A percentile compares a stretch with the other conserved stretches of the same genome.
phyloP scores from a whole-genome alignment of 1,284 basidiomycete species.

The Somion occarium region DNA sequence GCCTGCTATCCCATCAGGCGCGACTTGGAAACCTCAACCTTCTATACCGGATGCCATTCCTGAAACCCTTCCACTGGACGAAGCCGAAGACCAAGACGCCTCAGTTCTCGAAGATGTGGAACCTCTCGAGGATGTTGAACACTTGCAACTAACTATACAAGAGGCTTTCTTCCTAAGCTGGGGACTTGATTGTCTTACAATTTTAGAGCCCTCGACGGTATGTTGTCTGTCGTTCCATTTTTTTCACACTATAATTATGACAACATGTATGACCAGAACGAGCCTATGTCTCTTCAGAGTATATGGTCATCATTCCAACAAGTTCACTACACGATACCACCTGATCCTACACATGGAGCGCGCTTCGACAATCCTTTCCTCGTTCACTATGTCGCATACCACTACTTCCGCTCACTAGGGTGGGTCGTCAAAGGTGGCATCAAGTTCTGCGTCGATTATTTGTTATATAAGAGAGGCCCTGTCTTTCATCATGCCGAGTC shows the following conservation, averaged over 20 bases:
- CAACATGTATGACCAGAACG: slow-evolving; percentile 36
- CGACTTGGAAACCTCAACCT: slow-evolving; percentile 62
- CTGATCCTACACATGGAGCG: slow-evolving; percentile 23
- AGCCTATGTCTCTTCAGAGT: slow-evolving; percentile 46
- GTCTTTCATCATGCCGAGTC: slow-evolving; percentile 96
- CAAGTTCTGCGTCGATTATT: slow-evolving; percentile 96
- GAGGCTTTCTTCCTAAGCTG: slow-evolving; percentile 93
- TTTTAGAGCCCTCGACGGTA: slow-evolving; percentile 65
- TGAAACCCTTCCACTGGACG: neutral
- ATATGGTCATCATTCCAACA: slow-evolving; percentile 61
- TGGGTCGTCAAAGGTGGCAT: slow-evolving; percentile 96
- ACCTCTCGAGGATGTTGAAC: slow-evolving; percentile 72
- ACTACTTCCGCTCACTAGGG: slow-evolving; percentile 95
- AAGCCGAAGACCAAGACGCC: slow-evolving; percentile 11
- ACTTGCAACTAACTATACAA: slow-evolving; percentile 86
- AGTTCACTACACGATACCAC: slow-evolving; percentile 27
- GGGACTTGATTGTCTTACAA: slow-evolving; percentile 80
- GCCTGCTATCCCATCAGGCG: slow-evolving; percentile 62
- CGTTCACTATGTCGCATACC: slow-evolving; percentile 87
- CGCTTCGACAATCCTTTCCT: slow-evolving; percentile 90
- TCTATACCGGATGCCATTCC: slow-evolving; percentile 11
- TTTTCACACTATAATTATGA: slow-evolving; percentile 3
- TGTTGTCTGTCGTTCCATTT: slow-evolving; percentile 14
- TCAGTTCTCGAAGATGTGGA: slow-evolving; percentile 38
- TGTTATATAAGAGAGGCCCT: slow-evolving; percentile 93